Evolutionary conservation across 2,329 filamentous ascomycete genomes (phyloP).

Genomic region (Colletotrichum viniferum): DNA sequence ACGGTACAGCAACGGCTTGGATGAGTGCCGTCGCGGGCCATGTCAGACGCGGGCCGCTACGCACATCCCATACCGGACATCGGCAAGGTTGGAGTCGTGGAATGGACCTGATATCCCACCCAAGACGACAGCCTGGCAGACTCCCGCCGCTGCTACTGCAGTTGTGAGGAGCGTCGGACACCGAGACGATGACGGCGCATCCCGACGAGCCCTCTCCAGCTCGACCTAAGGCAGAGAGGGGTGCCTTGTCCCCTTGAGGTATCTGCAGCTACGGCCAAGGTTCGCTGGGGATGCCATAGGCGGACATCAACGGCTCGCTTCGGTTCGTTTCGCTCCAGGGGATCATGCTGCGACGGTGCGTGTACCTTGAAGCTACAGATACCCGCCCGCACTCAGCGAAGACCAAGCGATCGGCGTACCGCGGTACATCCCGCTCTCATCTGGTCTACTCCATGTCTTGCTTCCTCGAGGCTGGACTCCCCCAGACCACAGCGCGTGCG

Average conservation of each 20-base stretch:
- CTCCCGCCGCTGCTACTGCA: not conserved
- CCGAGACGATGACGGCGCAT: not conserved
- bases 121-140: not conserved
- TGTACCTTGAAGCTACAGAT: not conserved
- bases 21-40: not conserved
- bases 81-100: not conserved
- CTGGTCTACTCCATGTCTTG: conserved; percentile 9
- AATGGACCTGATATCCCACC: not conserved
- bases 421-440: not conserved
- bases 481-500: conserved; percentile 1
- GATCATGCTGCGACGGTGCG: not conserved
- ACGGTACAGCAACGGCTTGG: not conserved
- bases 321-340: conserved; percentile 14
- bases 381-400: not conserved
- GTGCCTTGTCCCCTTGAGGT: not conserved
- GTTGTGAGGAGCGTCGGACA: not conserved
- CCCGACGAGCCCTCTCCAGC: not conserved
- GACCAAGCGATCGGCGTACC: not conserved
- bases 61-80: not conserved
- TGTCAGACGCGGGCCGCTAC: not conserved
- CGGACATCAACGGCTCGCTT: conserved; percentile 19
- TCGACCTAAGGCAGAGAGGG: not conserved
- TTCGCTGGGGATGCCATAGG: conserved; percentile 1
- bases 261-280: not conserved
- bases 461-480: conserved; percentile 6